phyloP scores from a whole-genome alignment of 2,329 filamentous ascomycete species.

The Rhynchosporium agropyri region DNA sequence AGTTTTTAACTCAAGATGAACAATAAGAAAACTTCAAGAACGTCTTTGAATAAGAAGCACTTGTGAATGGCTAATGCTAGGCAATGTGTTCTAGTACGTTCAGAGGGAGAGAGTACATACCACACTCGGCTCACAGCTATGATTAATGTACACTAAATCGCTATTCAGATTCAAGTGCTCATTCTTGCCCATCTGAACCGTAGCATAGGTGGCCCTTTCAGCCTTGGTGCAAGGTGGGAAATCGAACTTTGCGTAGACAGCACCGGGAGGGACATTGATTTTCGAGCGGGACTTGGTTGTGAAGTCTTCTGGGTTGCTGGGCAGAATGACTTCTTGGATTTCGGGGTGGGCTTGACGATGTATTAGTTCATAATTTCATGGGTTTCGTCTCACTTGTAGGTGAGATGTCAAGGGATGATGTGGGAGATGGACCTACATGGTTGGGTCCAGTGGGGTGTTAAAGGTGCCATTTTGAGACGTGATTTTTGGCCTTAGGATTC shows the following conservation, averaged over 20 bases:
- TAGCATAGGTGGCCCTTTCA: conserved; percentile 61
- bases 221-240: conserved; percentile 65
- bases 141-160: conserved; percentile 68
- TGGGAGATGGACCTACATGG: conserved; percentile 46
- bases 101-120: conserved; percentile 45
- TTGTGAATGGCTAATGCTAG: no score
- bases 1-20: no score
- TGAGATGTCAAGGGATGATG: background rate
- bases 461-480: conserved; percentile 50
- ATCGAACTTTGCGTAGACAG: conserved; percentile 65
- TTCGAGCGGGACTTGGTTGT: conserved; percentile 62
- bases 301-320: conserved; percentile 50
- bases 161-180: conserved; percentile 65
- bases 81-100: no score
- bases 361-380: background rate
- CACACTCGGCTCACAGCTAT: conserved; percentile 67
- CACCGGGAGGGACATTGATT: conserved; percentile 60
- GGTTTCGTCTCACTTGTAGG: background rate
- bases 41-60: no score
- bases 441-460: conserved; percentile 61
- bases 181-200: conserved; percentile 60
- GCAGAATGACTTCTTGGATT: conserved; percentile 57
- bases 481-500: background rate
- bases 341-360: conserved; percentile 51
- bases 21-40: no score